phyloP scores from a whole-genome alignment of 257 asterid species.

The Gardenia jasminoides region DNA sequence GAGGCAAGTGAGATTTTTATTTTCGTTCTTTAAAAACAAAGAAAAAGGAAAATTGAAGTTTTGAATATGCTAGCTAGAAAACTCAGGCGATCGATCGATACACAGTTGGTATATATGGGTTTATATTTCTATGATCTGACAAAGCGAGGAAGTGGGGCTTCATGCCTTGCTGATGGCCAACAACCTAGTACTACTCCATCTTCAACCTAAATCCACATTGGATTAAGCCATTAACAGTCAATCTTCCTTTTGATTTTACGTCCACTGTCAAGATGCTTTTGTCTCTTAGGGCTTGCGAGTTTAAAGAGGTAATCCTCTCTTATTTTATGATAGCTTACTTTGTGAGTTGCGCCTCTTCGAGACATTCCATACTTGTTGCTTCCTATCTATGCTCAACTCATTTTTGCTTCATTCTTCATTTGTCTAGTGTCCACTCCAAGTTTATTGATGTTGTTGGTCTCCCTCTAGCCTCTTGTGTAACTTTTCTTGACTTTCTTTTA shows the following conservation, averaged over 20 bases:
- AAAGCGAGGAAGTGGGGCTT: conserved; percentile 17
- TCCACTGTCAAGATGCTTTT: background rate
- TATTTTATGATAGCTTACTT: background rate
- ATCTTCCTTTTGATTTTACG: background rate
- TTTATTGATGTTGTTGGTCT: background rate
- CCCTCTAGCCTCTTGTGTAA: background rate
- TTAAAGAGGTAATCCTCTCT: background rate
- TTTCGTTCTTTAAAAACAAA: no score
- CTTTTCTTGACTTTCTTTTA: background rate
- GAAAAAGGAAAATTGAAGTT: background rate
- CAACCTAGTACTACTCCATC: conserved; percentile 33
- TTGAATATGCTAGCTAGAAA: background rate
- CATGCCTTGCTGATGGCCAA: conserved; percentile 24
- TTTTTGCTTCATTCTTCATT: background rate
- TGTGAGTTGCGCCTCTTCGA: background rate
- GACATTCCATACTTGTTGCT: background rate
- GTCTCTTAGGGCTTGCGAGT: background rate
- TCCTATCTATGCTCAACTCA: background rate
- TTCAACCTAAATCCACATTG: conserved; percentile 6
- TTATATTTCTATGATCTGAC: background rate
- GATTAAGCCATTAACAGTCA: background rate
- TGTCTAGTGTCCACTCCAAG: background rate
- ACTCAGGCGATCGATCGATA: background rate
- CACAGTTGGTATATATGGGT: background rate
- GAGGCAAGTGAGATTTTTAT: no score